A percentile compares a stretch with the other conserved stretches of the same genome.
These are phyloP conservation scores for Lanmaoa pseudosensibilis DNA, from an alignment of 768 basidiomycete genomes.

Conservation along the genomic window DNA sequence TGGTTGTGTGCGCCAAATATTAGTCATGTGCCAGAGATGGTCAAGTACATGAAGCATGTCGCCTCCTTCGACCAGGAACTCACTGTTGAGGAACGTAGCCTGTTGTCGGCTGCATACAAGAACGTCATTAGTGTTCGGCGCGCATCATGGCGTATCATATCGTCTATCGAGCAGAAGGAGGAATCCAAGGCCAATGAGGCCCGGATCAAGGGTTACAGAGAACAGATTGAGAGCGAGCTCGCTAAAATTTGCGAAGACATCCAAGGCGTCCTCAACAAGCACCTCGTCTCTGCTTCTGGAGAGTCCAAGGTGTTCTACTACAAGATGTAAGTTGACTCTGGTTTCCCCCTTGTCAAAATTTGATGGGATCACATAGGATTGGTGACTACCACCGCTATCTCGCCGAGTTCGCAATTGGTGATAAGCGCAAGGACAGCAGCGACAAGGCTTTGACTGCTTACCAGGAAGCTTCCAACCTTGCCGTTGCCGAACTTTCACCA, in stretches of 20 bases:
- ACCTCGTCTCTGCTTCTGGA: slow-evolving; percentile 94
- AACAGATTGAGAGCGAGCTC: slow-evolving; percentile 96
- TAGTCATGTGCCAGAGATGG: slow-evolving; percentile 69
- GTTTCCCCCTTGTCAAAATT: neutral
- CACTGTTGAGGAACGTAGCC: slow-evolving; percentile 97
- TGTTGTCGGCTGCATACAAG: slow-evolving; percentile 98
- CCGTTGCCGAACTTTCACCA: slow-evolving; percentile 90
- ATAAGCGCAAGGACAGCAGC: slow-evolving; percentile 94
- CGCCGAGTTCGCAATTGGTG: slow-evolving; percentile 97
- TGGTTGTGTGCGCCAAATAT: slow-evolving; percentile 15
- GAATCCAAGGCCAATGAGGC: slow-evolving; percentile 97
- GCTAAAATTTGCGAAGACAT: slow-evolving; percentile 99
- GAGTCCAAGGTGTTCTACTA: slow-evolving; percentile 99
- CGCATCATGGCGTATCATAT: slow-evolving; percentile 98
- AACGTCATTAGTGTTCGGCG: slow-evolving; percentile 98
- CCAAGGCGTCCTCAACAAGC: slow-evolving; percentile 94
- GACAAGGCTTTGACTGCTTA: slow-evolving; percentile 97
- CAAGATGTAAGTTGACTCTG: slow-evolving; percentile 75
- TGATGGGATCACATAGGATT: slow-evolving; percentile 62
- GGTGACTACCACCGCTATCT: slow-evolving; percentile 99
- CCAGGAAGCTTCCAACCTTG: slow-evolving; percentile 97
- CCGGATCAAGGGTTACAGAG: slow-evolving; percentile 97
- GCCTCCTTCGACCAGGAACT: slow-evolving; percentile 97
- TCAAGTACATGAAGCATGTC: slow-evolving; percentile 99
- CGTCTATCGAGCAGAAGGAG: slow-evolving; percentile 99